phyloP scores from a whole-genome alignment of 768 basidiomycete species.

The Lactarius akahatsu region DNA sequence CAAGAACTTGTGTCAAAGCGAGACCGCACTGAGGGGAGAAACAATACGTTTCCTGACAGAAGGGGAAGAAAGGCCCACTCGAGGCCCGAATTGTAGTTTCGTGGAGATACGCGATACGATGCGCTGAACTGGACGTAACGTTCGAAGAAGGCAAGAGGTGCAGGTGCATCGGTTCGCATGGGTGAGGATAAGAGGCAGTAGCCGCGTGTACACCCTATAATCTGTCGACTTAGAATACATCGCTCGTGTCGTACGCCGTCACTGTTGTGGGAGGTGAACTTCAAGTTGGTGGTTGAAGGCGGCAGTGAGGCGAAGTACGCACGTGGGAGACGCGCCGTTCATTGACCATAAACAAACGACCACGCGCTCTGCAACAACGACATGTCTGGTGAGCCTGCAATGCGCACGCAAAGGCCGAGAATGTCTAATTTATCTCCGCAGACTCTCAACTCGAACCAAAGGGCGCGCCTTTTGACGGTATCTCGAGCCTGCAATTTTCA shows the following conservation, averaged over 20 bases:
- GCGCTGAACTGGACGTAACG: not conserved
- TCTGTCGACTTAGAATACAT: not conserved
- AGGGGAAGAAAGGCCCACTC: no score
- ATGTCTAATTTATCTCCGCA: not conserved
- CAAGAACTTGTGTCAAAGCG: not conserved
- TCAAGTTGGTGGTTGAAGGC: not conserved
- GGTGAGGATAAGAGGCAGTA: no score
- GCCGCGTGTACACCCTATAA: no score
- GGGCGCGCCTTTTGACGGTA: conserved; percentile 81
- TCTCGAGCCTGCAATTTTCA: conserved; percentile 79
- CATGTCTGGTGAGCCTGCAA: conserved; percentile 3
- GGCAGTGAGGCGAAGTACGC: not conserved
- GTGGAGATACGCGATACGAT: not conserved
- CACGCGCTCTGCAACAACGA: not conserved
- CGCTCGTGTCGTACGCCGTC: not conserved
- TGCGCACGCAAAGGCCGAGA: not conserved
- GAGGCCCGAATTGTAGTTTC: not conserved
- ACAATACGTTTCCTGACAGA: not conserved
- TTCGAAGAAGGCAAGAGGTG: no score
- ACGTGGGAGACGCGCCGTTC: not conserved
- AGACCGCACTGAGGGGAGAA: not conserved
- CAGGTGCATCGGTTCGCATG: no score
- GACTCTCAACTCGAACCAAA: conserved; percentile 44
- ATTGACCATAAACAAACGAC: not conserved
- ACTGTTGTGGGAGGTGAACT: not conserved